A percentile compares a stretch with the other conserved stretches of the same genome.
phyloP scores from a whole-genome alignment of 208 protist species.

The Phytomonas sp. region DNA sequence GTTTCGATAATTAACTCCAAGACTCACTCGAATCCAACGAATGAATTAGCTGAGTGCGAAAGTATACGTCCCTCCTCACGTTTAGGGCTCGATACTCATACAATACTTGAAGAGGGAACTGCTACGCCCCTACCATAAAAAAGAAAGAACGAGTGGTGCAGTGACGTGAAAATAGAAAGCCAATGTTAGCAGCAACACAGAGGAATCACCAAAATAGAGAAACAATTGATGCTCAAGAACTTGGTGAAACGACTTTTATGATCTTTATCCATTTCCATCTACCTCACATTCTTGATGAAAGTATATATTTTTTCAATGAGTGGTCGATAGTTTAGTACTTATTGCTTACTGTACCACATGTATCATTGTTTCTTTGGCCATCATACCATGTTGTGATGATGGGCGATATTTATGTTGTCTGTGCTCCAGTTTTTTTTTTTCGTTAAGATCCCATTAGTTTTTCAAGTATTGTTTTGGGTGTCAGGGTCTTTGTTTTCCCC shows the following conservation, averaged over 20 bases:
- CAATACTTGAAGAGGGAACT: background rate
- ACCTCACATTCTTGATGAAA: constrained; percentile 6
- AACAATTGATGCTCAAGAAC: background rate
- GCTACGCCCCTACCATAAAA: background rate
- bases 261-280: constrained; percentile 2
- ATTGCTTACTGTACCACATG: constrained; percentile 6
- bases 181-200: background rate
- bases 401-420: background rate
- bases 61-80: background rate
- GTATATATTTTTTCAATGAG: background rate
- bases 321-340: background rate
- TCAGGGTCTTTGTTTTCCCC: background rate
- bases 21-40: constrained; percentile 16
- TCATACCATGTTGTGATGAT: background rate
- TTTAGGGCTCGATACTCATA: background rate
- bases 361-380: constrained; percentile 3
- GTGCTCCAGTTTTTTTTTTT: background rate
- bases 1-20: constrained; percentile 35
- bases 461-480: background rate
- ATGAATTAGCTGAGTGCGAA: background rate
- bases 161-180: constrained; percentile 11
- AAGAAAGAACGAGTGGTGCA: background rate
- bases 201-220: background rate
- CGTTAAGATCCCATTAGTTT: constrained; percentile 3
- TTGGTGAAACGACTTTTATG: background rate